A percentile compares a stretch with the other conserved stretches of the same genome.
Evolutionary conservation across 495 filamentous ascomycete species (phyloP).

Genomic region (Podospora pseudoanserina): DNA sequence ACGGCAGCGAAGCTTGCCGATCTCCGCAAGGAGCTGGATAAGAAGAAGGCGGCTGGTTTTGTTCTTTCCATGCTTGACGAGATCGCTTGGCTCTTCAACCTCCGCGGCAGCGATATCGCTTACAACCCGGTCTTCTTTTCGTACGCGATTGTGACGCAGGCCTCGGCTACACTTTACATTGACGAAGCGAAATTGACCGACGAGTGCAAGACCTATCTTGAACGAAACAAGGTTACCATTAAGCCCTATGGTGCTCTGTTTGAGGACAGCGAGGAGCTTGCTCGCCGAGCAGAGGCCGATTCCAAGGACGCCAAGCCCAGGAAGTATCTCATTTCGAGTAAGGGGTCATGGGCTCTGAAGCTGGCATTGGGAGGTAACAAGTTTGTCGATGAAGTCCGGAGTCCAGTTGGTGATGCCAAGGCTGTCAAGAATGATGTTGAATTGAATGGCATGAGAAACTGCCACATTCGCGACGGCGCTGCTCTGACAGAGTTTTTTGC

Average conservation of each 20-base stretch:
- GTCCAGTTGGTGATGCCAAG: conserved; percentile 89
- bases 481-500: conserved; percentile 91
- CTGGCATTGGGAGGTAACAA: conserved; percentile 84
- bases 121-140: conserved; percentile 99
- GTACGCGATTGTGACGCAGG: conserved; percentile 84
- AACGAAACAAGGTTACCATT: conserved; percentile 62
- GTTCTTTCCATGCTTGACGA: conserved; percentile 96
- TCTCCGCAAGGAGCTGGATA: conserved; percentile 85
- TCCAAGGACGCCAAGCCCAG: conserved; percentile 37
- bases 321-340: conserved; percentile 87
- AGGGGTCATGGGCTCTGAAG: conserved; percentile 89
- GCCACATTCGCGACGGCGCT: conserved; percentile 92
- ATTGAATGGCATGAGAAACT: conserved; percentile 86
- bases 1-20: conserved; percentile 81
- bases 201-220: conserved; percentile 68
- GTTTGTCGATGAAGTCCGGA: conserved; percentile 79
- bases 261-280: conserved; percentile 64
- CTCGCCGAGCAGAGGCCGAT: conserved; percentile 40
- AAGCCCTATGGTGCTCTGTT: conserved; percentile 86
- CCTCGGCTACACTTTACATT: conserved; percentile 78
- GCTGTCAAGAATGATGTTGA: conserved; percentile 95
- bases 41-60: conserved; percentile 83
- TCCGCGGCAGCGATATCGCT: conserved; percentile 92
- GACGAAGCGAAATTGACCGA: conserved; percentile 70
- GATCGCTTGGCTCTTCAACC: conserved; percentile 96